Evolutionary conservation across 805 yeast genomes (phyloP), one percentile per base, ranked within the genome.

Genomic region (Saturnispora hagleri): DNA sequence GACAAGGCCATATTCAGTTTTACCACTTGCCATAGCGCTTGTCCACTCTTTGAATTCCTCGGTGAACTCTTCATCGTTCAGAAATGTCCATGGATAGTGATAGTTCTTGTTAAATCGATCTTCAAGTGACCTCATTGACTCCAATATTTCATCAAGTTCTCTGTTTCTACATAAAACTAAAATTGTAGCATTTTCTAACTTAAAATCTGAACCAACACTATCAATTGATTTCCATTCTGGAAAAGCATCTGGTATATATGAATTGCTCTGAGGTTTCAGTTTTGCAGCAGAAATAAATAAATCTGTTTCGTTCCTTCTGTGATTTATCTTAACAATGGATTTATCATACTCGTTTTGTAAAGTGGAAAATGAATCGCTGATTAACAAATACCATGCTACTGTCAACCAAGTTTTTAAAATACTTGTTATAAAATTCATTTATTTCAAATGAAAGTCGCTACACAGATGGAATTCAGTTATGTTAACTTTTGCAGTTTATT

Each of bases 161-260:
- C 76, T 73, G 64, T 89, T 89, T 51, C 97, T 72, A 40, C 86
- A 95, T 27, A 90, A 76, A 96, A 90, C 89, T 51, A 90, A 75
- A 27, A 90, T 65, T 0, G 95, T 84, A 3, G 97, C 97, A 64
- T 89, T 89, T 61, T 87, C 95, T 84, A 42, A 69, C 52, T 72
- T 18, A 55, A 48, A 48, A 70, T 40, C 22, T 6, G 10, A 9
- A n/a, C 13, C 28, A 12, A 43, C 49, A n/a, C n/a, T 36, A 12
- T 46, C 50, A 36, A 45, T 8, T 47, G 36, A 10, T 28, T 47
- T 41, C 33, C 51, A 46, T n/a, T 56, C 48, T 2, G 71, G 63
- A 24, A 69, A 57, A 2, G 58, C 51, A 24, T 62, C 59, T 38
- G 54, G 63, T 2, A 68, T 55, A 51, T 73, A 73, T 12, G 76